phyloP scores from a whole-genome alignment of 306 rosid species.

The Cicer pinnatifidum region DNA sequence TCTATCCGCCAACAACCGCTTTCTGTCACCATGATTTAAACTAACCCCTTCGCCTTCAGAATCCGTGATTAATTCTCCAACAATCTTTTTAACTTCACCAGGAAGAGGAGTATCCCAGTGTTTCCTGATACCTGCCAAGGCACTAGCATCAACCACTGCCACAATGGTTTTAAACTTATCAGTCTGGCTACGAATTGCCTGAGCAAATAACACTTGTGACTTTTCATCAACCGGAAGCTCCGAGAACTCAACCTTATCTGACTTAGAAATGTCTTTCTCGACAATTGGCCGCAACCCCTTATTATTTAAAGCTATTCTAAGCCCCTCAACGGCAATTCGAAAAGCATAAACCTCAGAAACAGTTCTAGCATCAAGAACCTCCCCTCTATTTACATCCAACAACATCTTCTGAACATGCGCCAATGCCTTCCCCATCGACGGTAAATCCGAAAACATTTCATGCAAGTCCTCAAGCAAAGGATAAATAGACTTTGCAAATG shows the following conservation, averaged over 20 bases:
- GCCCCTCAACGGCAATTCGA: conserved; percentile 75
- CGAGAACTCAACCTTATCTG: conserved; percentile 49
- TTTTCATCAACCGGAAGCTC: conserved; percentile 72
- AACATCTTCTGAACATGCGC: conserved; percentile 75
- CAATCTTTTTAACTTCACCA: conserved; percentile 60
- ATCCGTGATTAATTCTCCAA: conserved; percentile 51
- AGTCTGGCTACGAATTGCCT: conserved; percentile 67
- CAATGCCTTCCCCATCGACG: conserved; percentile 69
- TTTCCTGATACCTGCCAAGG: conserved; percentile 75
- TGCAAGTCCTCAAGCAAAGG: conserved; percentile 75
- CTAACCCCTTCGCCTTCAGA: conserved; percentile 50
- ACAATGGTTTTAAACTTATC: conserved; percentile 71
- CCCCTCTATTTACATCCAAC: conserved; percentile 64
- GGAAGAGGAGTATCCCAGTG: conserved; percentile 78
- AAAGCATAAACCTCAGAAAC: conserved; percentile 69
- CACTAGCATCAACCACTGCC: conserved; percentile 73
- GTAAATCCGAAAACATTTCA: conserved; percentile 59
- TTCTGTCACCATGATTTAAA: conserved; percentile 52
- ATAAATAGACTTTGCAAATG: conserved; percentile 69
- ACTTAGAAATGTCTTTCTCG: conserved; percentile 41
- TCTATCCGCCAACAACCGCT: conserved; percentile 54
- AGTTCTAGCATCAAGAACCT: conserved; percentile 55
- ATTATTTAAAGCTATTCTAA: conserved; percentile 71
- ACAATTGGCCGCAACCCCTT: conserved; percentile 52
- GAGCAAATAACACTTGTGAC: conserved; percentile 65